phyloP scores from a whole-genome alignment of 2,329 filamentous ascomycete species.

The Alternaria rosae region DNA sequence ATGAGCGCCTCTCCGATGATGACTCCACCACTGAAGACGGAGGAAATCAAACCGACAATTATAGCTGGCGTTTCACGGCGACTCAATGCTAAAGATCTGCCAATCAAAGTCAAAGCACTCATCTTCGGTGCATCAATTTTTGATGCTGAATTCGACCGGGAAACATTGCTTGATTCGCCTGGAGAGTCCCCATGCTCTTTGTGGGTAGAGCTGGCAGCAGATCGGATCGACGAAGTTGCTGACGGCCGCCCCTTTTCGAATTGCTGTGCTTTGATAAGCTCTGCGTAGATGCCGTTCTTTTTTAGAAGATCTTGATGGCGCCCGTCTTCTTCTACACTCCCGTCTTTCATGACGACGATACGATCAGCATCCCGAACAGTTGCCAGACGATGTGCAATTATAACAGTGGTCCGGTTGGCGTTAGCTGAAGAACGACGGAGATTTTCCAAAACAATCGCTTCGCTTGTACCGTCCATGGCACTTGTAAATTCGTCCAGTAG shows the following conservation, averaged over 20 bases:
- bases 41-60: conserved; percentile 52
- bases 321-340: conserved; percentile 40
- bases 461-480: conserved; percentile 41
- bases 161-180: conserved; percentile 1
- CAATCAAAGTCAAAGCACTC: conserved; percentile 26
- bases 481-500: conserved; percentile 50
- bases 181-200: conserved; percentile 20
- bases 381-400: conserved; percentile 48
- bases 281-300: conserved; percentile 40
- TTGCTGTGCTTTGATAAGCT: conserved; percentile 45
- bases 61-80: conserved; percentile 52
- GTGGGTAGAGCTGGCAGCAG: conserved; percentile 17
- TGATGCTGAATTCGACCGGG: neutral
- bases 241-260: conserved; percentile 43
- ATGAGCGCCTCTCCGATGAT: conserved; percentile 62
- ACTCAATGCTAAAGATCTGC: conserved; percentile 39
- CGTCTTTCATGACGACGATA: conserved; percentile 49
- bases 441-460: conserved; percentile 44
- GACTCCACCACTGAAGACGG: conserved; percentile 56
- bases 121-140: conserved; percentile 14
- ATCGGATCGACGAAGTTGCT: conserved; percentile 30
- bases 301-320: conserved; percentile 40
- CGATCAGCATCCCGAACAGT: conserved; percentile 49
- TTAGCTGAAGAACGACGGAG: conserved; percentile 37
- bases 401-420: conserved; percentile 44